Evolutionary conservation across 2,329 filamentous ascomycete species (phyloP).

Genomic region (Metarhizium album): DNA sequence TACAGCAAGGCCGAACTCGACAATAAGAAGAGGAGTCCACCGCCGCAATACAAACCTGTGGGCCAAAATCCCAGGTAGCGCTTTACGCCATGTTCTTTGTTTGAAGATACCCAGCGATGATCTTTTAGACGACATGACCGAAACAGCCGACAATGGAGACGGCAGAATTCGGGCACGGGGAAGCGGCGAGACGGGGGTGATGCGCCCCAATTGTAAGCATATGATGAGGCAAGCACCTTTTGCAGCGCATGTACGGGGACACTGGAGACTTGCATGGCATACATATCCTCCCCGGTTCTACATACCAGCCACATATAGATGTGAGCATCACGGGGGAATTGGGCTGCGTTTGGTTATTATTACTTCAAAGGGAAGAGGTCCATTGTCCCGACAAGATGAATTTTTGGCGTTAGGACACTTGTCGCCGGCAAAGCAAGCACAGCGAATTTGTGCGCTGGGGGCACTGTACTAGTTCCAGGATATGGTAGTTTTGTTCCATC

Average conservation of each 20-base stretch:
- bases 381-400: conserved; percentile 7
- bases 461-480: conserved; percentile 6
- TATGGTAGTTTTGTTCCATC: conserved; percentile 7
- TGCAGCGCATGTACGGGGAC: neutral
- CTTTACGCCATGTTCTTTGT: neutral
- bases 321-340: neutral
- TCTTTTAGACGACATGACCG: conserved; percentile 5
- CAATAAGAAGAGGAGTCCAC: conserved; percentile 28
- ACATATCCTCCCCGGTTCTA: neutral
- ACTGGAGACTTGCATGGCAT: neutral
- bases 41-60: conserved; percentile 24
- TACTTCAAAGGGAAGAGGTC: conserved; percentile 3
- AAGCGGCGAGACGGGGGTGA: neutral
- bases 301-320: conserved; percentile 1
- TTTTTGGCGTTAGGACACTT: conserved; percentile 11
- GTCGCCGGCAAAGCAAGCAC: conserved; percentile 1
- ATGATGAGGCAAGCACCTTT: neutral
- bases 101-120: conserved; percentile 6
- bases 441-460: neutral
- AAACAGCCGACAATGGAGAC: neutral
- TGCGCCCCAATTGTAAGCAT: neutral
- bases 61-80: conserved; percentile 20
- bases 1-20: conserved; percentile 48
- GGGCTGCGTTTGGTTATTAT: neutral
- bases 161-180: neutral